Conservation (phyloP, 345 rosid species). For the Murraya koenigii region DNA sequence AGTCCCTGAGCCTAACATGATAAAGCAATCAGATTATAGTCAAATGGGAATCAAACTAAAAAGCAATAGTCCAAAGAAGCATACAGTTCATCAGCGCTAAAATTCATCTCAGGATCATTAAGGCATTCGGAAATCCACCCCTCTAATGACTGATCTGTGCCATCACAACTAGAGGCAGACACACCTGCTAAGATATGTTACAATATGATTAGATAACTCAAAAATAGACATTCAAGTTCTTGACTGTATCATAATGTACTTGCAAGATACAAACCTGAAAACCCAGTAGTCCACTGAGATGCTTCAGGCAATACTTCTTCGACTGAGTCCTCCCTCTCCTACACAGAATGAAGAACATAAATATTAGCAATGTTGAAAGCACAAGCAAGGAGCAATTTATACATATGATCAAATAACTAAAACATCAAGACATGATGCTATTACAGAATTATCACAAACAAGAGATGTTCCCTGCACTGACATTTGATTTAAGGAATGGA, state of each 20-base stretch:
- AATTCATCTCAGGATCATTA: conserved; percentile 57
- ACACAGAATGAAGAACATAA: conserved; percentile 21
- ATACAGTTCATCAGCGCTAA: conserved; percentile 62
- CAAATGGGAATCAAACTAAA: conserved; percentile 14
- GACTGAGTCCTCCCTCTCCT: conserved; percentile 63
- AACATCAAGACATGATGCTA: background rate
- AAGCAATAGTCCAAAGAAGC: conserved; percentile 23
- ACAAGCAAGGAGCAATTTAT: background rate
- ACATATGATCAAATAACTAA: background rate
- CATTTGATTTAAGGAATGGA: conserved; percentile 70
- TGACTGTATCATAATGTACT: background rate
- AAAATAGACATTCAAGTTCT: conserved; percentile 13
- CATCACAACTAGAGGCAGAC: conserved; percentile 52
- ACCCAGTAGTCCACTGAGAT: conserved; percentile 50
- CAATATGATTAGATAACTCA: conserved; percentile 15
- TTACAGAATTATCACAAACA: background rate
- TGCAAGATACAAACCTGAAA: conserved; percentile 59
- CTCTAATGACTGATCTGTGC: conserved; percentile 53
- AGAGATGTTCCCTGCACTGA: conserved; percentile 27
- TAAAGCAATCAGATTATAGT: conserved; percentile 20
- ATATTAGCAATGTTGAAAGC: background rate
- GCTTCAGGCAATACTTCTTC: conserved; percentile 60
- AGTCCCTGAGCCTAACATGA: conserved; percentile 41
- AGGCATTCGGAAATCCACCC: conserved; percentile 73
- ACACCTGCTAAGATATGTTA: conserved; percentile 34